Evolutionary conservation across 768 basidiomycete genomes (phyloP), one percentile per base, ranked within the genome.

Genomic region (Podaxis mareebaensis): DNA sequence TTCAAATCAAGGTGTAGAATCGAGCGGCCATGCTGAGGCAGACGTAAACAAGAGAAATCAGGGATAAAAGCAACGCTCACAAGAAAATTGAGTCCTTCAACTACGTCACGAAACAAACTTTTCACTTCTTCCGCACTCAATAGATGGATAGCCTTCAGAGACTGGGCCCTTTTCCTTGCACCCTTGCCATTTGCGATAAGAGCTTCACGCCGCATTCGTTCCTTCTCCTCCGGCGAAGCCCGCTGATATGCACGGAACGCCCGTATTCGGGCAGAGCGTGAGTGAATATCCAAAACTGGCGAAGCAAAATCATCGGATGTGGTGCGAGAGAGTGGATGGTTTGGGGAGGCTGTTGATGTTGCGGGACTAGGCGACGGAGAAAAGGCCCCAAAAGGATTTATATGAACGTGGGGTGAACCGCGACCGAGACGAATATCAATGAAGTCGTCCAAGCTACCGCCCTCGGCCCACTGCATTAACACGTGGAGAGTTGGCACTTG

Each of bases 1-100:
- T 97, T 99, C 66, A 99, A 76, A 71, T 98, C 96, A 3, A 97
- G 84, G 72, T 99, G 96, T 24, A 99, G 73, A 56, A 98, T 96
- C 0, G 92, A 89, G 69, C 83, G 88, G 67, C 87, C 83, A 66
- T 95, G 93, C 92, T 93, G 67, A 12, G 69, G 38, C 3, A 53
- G 28, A n/a, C 24, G 11, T 61, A 22, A 63, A 68, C 53, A 67
- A 51, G 48, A 46, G 55, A 61, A 51, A 56, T 48, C 7, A 59
- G 48, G 11, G 5, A 48, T 44, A 61, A n/a, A 52, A 48, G 10
- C 8, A 3, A 20, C 30, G 74, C 86, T 61, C 66, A 95, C 95
- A 76, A 99, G 76, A 70, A 96, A 99, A 0, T 85, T 86, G 54
- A 99, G 76, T 0, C 96, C 96, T n/a, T 88, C 86, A 1, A 90